Evolutionary conservation across 2,329 filamentous ascomycete species (phyloP).

Genomic region (Talaromyces pinophilus): DNA sequence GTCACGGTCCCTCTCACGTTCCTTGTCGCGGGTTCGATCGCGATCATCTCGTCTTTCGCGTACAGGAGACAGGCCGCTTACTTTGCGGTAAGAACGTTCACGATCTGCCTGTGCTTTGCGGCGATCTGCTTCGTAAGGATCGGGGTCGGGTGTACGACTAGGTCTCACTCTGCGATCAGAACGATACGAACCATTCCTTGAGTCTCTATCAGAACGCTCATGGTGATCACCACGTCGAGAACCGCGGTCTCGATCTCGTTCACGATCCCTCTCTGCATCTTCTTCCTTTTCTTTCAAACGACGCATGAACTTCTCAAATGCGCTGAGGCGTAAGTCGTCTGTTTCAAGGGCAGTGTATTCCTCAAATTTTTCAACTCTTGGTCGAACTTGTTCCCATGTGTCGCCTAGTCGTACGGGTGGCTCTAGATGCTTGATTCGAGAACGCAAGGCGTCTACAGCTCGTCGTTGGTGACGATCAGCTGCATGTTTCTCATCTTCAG

Average conservation of each 20-base stretch:
- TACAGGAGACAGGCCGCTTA: slow-evolving; percentile 61
- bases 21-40: slow-evolving; percentile 40
- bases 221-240: slow-evolving; percentile 48
- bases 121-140: slow-evolving; percentile 93
- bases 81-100: slow-evolving; percentile 89
- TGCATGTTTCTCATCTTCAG: slow-evolving; percentile 79
- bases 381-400: slow-evolving; percentile 83
- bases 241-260: slow-evolving; percentile 55
- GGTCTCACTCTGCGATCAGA: slow-evolving; percentile 52
- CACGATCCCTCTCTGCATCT: slow-evolving; percentile 66
- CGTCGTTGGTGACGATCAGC: slow-evolving; percentile 83
- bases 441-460: slow-evolving; percentile 79
- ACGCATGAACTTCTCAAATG: slow-evolving; percentile 89
- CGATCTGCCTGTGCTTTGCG: slow-evolving; percentile 91
- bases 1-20: slow-evolving; percentile 42
- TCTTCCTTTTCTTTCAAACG: slow-evolving; percentile 91
- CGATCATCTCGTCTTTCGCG: slow-evolving; percentile 43
- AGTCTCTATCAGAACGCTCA: slow-evolving; percentile 22
- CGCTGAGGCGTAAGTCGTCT: slow-evolving; percentile 77
- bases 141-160: slow-evolving; percentile 86
- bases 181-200: slow-evolving; percentile 22
- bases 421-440: slow-evolving; percentile 83
- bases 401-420: slow-evolving; percentile 76
- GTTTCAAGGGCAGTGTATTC: slow-evolving; percentile 82
- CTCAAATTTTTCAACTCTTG: slow-evolving; percentile 74